Evolutionary conservation across 2,329 filamentous ascomycete species (phyloP), one percentile per base, ranked within the genome.

Genomic region (Meredithiella fracta): DNA sequence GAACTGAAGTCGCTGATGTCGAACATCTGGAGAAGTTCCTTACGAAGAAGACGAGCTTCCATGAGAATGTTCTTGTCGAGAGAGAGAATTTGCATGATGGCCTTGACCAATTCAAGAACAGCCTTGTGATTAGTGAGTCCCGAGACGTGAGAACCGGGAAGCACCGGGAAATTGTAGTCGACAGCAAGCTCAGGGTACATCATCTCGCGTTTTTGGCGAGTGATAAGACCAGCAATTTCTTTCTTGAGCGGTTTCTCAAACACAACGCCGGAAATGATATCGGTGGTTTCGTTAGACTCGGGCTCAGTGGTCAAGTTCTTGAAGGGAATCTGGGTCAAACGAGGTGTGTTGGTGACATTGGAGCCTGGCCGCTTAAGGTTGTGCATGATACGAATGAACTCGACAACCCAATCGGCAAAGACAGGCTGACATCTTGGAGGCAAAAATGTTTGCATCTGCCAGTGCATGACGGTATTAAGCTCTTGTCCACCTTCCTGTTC

Each of bases 321-420:
- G 3, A 74, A 67, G 50, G 77, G 75, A 47, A 83, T 69, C 63
- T 77, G 82, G 2, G 73, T 85, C 57, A 76, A 70, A 20, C 74
- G 76, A 49, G 72, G 76, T 14, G 59, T 55, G 9, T 15, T 34
- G 1, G 51, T 49, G 14, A 70, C 71, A 17, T 72, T 72, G 25
- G 72, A 72, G 1, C 69, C 68, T 0, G 85, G 83, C 4, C 82
- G 79, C 68, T 97, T 98, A 60, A 90, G 75, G 11, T 74, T 71
- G 64, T 96, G 90, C 90, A 98, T 96, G 55, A 96, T 75, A 61
- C 95, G 82, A 61, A 98, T 86, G 67, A 96, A 98, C 65, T 95
- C 88, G 14, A 95, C 80, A 2, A 96, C 80, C 88, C 90, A 96
- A 62, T 94, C 83, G 60, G 90, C 79, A 72, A 98, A 98, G 8